Evolutionary conservation across 331 rosid species (phyloP), one percentile per base, ranked within the genome.

Genomic region (Pyracantha coccinea): DNA sequence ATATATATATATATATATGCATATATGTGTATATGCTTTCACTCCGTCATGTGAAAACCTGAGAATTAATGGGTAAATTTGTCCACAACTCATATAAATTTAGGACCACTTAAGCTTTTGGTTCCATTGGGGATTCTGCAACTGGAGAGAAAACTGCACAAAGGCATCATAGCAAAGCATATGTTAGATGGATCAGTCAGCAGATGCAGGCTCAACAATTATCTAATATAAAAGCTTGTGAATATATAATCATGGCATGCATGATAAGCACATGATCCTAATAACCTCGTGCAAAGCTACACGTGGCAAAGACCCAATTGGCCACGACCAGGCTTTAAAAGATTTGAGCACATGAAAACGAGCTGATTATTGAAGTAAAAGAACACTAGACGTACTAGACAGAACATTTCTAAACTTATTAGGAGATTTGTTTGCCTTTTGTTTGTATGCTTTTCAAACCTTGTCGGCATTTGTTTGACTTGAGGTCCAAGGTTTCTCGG

Each of bases 221-320:
- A 44, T 19, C n/a, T 73, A 16, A 31, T 19, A 47, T 8, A 80
- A 55, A 61, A 69, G 79, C 89, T 86, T 83, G 96, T 83, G 88
- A 76, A 52, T 61, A 63, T 15, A 80, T 78, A 82, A 89, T 89
- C 87, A 85, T 87, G 85, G 77, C 65, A 60, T 75, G 78, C 88
- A 85, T 89, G 72, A 83, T 79, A 81, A 54, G 85, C 89, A 85
- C 88, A 76, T 80, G 94, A 89, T 87, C 82, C 83, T 29, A 64
- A 79, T 59, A 76, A 75, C 78, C 80, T 82, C 78, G 68, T 71
- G 74, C 90, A 84, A 82, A 82, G 75, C 69, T 80, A 71, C 81
- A 67, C 71, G 83, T 72, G 81, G 80, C 75, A 41, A 63, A 44
- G 31, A 83, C 68, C 76, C 24, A 63, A 31, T 87, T 81, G 81